phyloP scores from a whole-genome alignment of 495 filamentous ascomycete species.

The Xylaria telfairii region DNA sequence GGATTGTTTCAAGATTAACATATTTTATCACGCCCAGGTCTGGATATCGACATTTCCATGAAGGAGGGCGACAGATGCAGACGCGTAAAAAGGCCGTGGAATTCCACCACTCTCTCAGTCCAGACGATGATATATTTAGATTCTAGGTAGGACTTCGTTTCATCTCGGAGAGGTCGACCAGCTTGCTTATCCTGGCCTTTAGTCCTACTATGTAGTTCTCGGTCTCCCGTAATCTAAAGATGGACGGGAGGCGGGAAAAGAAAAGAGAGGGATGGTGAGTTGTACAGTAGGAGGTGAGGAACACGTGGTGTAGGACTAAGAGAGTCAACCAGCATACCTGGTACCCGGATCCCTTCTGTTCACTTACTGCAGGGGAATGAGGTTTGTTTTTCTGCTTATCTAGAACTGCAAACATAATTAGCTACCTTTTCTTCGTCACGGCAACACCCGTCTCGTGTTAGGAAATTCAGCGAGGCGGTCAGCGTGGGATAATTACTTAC shows the following conservation, averaged over 20 bases:
- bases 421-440: neutral
- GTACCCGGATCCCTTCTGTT: neutral
- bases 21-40: too few species aligned
- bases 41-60: too few species aligned
- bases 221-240: slow-evolving; percentile 8
- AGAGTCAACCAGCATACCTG: neutral
- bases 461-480: neutral
- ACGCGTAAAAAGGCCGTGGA: too few species aligned
- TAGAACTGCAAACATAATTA: neutral
- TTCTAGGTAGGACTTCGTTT: neutral
- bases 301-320: too few species aligned
- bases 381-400: neutral
- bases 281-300: neutral
- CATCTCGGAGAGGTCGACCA: neutral
- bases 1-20: too few species aligned
- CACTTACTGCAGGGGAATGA: neutral
- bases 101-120: too few species aligned
- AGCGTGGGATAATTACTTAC: neutral
- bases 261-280: neutral
- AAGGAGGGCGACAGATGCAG: too few species aligned
- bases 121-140: neutral
- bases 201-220: neutral
- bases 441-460: neutral
- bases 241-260: neutral
- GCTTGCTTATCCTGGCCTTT: neutral